Evolutionary conservation across 202 grass and related monocot genomes (phyloP).

Genomic region (Alloteropsis angusta): DNA sequence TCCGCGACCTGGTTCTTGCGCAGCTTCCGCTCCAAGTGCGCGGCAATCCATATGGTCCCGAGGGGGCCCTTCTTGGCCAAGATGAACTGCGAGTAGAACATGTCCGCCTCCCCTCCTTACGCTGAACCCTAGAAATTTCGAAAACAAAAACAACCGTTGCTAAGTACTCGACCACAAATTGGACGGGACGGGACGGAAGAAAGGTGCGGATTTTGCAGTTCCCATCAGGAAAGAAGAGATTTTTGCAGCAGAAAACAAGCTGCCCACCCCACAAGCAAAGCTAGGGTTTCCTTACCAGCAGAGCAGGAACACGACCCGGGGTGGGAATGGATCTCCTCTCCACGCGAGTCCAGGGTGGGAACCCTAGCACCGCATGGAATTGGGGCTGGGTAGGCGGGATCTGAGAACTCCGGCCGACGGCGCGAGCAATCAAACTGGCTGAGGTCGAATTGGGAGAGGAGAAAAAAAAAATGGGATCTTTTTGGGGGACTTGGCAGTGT

Average conservation of each 20-base stretch:
- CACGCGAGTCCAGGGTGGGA: neutral
- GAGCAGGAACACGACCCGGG: neutral
- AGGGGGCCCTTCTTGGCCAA: constrained; percentile 99
- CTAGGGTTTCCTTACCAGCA: constrained; percentile 2
- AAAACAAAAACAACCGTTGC: neutral
- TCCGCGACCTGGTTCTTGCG: constrained; percentile 97
- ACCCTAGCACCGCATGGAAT: neutral
- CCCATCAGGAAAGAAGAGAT: neutral
- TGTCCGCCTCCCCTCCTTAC: constrained; percentile 32
- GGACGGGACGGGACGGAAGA: neutral
- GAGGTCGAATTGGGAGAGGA: neutral
- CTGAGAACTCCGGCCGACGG: neutral
- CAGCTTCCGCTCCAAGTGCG: constrained; percentile 95
- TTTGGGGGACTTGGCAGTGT: neutral
- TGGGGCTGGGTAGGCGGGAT: neutral
- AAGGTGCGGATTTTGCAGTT: neutral
- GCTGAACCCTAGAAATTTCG: neutral
- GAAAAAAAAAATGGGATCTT: neutral
- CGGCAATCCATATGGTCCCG: constrained; percentile 98
- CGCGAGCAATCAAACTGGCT: neutral
- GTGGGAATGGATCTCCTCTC: neutral
- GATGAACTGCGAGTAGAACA: constrained; percentile 99
- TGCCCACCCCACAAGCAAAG: neutral
- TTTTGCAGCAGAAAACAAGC: neutral
- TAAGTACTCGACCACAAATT: neutral